Evolutionary conservation across 2,329 filamentous ascomycete genomes (phyloP).

Genomic region (Sporothrix variecibatus): DNA sequence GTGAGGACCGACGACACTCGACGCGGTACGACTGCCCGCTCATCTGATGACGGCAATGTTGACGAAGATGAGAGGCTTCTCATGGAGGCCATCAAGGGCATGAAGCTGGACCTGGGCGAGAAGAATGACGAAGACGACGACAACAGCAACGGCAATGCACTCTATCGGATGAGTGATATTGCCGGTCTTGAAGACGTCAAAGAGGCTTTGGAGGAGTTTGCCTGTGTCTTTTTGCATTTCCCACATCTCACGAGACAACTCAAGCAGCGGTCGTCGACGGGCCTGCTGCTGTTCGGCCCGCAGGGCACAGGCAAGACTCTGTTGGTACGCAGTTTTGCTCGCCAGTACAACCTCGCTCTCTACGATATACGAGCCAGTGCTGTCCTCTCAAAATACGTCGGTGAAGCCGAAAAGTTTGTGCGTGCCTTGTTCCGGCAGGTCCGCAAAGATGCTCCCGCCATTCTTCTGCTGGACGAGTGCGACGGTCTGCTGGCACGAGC

Average conservation of each 20-base stretch:
- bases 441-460: background rate
- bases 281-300: background rate
- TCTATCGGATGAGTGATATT: background rate
- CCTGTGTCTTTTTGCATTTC: background rate
- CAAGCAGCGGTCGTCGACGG: background rate
- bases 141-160: background rate
- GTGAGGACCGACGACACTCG: background rate
- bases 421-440: background rate
- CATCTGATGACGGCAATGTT: background rate
- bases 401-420: conserved; percentile 2
- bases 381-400: background rate
- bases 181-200: background rate
- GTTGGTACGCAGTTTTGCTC: background rate
- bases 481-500: background rate
- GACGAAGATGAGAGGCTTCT: background rate
- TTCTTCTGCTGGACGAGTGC: background rate
- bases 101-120: background rate
- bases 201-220: background rate
- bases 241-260: background rate
- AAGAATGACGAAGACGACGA: background rate
- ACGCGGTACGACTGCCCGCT: background rate
- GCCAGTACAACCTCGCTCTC: background rate
- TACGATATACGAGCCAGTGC: background rate
- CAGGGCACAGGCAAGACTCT: background rate
- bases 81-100: background rate